Conservation (phyloP, 2,329 filamentous ascomycete species). For the Beauveria australis region DNA sequence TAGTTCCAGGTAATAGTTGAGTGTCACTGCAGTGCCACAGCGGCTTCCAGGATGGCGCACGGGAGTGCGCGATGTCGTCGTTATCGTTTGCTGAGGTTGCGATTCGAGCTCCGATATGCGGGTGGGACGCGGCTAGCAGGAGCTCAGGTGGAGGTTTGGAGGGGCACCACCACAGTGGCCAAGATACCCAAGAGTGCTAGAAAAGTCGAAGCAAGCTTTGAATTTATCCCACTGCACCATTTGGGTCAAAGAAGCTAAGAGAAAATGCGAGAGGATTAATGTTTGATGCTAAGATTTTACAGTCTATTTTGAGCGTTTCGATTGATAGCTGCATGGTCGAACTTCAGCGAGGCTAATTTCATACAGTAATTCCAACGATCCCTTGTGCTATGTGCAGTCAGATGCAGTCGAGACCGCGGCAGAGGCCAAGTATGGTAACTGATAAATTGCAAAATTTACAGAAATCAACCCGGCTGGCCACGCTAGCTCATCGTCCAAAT, state of each 20-base stretch:
- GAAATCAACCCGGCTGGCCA: background rate
- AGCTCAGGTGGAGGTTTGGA: background rate
- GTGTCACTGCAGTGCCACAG: background rate
- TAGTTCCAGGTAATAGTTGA: slow-evolving; percentile 17
- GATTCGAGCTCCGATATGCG: background rate
- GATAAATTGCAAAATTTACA: slow-evolving; percentile 10
- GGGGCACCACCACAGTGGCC: background rate
- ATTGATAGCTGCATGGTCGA: too few relatives aligned
- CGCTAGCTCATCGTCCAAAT: background rate
- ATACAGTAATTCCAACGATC: too few relatives aligned
- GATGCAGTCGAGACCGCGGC: background rate
- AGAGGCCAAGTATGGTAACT: background rate
- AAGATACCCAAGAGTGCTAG: too few relatives aligned
- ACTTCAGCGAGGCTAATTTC: too few relatives aligned
- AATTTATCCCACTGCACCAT: too few relatives aligned
- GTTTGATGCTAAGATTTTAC: too few relatives aligned
- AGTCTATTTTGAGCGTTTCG: too few relatives aligned
- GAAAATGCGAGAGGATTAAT: too few relatives aligned
- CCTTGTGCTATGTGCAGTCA: background rate
- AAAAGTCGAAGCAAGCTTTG: too few relatives aligned
- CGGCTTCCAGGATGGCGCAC: background rate
- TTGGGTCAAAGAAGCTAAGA: too few relatives aligned
- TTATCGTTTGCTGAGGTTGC: background rate
- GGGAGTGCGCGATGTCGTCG: slow-evolving; percentile 1
- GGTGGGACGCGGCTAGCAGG: slow-evolving; percentile 4